Base-by-base conservation (phyloP, 2,329 filamentous ascomycete genomes). In the Fusarium camptoceras region DNA sequence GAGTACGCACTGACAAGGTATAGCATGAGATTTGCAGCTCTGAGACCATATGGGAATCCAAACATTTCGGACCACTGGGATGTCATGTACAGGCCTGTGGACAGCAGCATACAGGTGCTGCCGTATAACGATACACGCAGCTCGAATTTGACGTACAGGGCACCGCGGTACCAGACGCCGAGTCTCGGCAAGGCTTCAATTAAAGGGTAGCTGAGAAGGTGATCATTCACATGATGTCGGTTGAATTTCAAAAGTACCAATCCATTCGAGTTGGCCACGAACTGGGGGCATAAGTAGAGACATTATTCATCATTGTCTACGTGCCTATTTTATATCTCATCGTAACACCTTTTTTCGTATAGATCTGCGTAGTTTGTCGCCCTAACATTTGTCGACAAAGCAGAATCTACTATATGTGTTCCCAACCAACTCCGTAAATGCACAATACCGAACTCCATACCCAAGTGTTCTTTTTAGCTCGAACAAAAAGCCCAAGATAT, bases 61-160 rank as follows among this genome's bases (percentile, higher is more conserved):
- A 72, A 77, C 8, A 76, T 81, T 14, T 77, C 81, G 3, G 79
- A 79, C 41, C 81, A 83, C 56, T 83, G 81, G 82, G 80, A 83
- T 37, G 70, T 82, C 44, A 80, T 80, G 77, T 63, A 65, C 41
- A 68, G 73, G 42, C 67, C 78, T 43, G 73, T 77, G 10, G 74
- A 77, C 9, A 75, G 77, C 46, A 77, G 76, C 50, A 76, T 83
- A 56, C 75, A 77, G 59, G 74, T 83, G 12, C 58, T 79, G n/a
- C 75, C 78, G 14, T 66, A 70, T n/a, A 78, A 79, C 54, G 37
- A 43, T 16, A 76, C 73, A 28, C 61, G 62, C 16, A 79, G 77
- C 46, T 72, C 72, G 39, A 76, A 73, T 11, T 50, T 54, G 39
- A 58, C 55, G 20, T 75, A 65, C 48, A 64, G 53, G 16, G 53